Evolutionary conservation across 305 asterid genomes (phyloP), one percentile per base, ranked within the genome.

Genomic region (Nicotiana rustica): DNA sequence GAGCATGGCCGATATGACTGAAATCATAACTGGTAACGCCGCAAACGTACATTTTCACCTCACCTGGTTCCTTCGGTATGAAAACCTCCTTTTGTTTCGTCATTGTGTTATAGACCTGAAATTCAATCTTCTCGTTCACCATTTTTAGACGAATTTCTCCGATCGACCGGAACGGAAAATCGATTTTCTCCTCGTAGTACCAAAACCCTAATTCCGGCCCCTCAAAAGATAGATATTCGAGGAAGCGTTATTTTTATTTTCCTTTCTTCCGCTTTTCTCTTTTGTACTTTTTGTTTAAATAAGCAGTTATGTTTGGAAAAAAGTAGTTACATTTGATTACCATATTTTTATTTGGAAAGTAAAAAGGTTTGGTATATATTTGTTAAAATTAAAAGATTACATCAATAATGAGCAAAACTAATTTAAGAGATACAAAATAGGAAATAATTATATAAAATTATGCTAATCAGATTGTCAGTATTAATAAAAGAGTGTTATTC

Each of bases 1-100:
- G 97, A 3, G 99, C 97, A 68, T 93, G 99, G 81, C 99, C 99
- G 9, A 95, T 93, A 81, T 95, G 98, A 86, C 98, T 95, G 88
- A 83, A 76, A 71, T 95, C 98, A 80, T 93, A 95, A 4, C 97
- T 86, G 67, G 99, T 93, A 38, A 95, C 97, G 49, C 99, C 98
- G 81, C 99, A 95, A 15, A 95, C 81, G 35, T 95, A 93, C 99
- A 93, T 93, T 41, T 92, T 88, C 1, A 92, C 98, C 73, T 92
- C 91, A 6, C 97, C 99, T 52, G 90, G 88, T 13, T 84, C 90
- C 9, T 67, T 87, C 3, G 97, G 92, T 86, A 80, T 87, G 76
- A 95, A 95, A 0, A 86, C 57, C 82, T 94, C 95, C 81, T 95
- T 93, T 82, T 89, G 93, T 89, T 86, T 95, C 79, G 97, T 89